Evolutionary conservation across 495 filamentous ascomycete species (phyloP).

Genomic region (Hypoxylon rickii): DNA sequence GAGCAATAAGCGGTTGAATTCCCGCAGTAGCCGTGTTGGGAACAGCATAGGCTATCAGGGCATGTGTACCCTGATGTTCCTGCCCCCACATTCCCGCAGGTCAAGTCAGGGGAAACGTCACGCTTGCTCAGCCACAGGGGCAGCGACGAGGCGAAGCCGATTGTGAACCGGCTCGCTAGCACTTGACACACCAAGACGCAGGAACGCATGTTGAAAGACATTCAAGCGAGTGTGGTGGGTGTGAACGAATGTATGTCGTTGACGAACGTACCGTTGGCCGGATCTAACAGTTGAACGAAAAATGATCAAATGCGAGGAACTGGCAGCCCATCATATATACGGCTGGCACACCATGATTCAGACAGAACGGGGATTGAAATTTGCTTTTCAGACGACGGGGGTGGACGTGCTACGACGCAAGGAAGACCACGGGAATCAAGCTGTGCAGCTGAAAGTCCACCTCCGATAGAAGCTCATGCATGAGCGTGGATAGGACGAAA

Average conservation of each 20-base stretch:
- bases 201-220: conserved; percentile 11
- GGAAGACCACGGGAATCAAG: conserved; percentile 1
- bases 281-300: background rate
- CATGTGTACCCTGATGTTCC: conserved; percentile 42
- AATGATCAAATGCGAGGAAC: background rate
- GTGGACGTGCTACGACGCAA: background rate
- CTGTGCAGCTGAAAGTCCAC: background rate
- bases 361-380: conserved; percentile 1
- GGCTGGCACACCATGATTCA: conserved; percentile 11
- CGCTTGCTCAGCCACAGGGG: conserved; percentile 24
- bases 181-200: background rate
- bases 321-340: conserved; percentile 11
- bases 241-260: conserved; percentile 13
- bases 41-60: conserved; percentile 43
- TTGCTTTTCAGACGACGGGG: background rate
- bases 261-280: conserved; percentile 5
- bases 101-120: conserved; percentile 44
- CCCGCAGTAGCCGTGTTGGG: conserved; percentile 47
- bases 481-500: conserved; percentile 21
- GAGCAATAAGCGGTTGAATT: conserved; percentile 46
- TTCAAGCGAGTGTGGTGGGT: conserved; percentile 11
- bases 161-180: conserved; percentile 1
- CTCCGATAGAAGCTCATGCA: conserved; percentile 18
- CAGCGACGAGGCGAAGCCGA: conserved; percentile 13
- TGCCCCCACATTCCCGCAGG: conserved; percentile 39